Conservation (phyloP, 352 stramenopile genomes). For the Phytophthora tubulina region DNA sequence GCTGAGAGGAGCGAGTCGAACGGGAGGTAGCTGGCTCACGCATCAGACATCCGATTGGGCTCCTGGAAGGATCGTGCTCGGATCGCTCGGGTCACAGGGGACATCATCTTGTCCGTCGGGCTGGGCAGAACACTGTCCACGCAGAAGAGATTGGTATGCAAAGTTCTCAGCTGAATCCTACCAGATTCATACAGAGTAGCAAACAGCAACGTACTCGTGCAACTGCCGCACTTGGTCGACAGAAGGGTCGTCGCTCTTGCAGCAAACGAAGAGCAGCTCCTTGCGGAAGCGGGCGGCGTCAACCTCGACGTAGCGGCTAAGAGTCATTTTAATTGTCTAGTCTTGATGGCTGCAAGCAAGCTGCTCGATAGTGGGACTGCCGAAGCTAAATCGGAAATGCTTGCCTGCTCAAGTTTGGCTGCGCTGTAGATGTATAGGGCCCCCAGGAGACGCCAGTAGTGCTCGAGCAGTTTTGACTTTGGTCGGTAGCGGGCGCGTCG, state of each 20-base stretch:
- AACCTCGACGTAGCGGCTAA: conserved; percentile 25
- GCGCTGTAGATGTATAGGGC: no score
- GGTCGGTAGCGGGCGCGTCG: neutral
- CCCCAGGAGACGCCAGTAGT: neutral
- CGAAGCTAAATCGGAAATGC: conserved; percentile 26
- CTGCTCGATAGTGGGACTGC: conserved; percentile 18
- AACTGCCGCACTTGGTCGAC: conserved; percentile 40
- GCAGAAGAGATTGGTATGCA: conserved; percentile 10
- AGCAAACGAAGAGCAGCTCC: conserved; percentile 46
- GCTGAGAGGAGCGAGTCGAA: conserved; percentile 11
- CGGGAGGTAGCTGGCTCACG: conserved; percentile 14
- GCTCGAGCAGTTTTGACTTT: conserved; percentile 34
- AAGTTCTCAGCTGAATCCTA: neutral
- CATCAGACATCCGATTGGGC: conserved; percentile 23
- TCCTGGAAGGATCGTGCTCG: conserved; percentile 31
- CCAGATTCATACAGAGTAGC: neutral
- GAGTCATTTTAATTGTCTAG: conserved; percentile 25
- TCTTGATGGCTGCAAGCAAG: conserved; percentile 1
- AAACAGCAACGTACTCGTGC: conserved; percentile 39
- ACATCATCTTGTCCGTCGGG: conserved; percentile 76
- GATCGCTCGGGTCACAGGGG: conserved; percentile 63
- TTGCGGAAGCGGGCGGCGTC: conserved; percentile 40
- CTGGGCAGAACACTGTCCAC: conserved; percentile 60
- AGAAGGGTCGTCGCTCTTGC: conserved; percentile 38
- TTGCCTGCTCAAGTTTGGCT: neutral